Base-by-base conservation (phyloP, 768 basidiomycete species). In the Mycena latifolia region DNA sequence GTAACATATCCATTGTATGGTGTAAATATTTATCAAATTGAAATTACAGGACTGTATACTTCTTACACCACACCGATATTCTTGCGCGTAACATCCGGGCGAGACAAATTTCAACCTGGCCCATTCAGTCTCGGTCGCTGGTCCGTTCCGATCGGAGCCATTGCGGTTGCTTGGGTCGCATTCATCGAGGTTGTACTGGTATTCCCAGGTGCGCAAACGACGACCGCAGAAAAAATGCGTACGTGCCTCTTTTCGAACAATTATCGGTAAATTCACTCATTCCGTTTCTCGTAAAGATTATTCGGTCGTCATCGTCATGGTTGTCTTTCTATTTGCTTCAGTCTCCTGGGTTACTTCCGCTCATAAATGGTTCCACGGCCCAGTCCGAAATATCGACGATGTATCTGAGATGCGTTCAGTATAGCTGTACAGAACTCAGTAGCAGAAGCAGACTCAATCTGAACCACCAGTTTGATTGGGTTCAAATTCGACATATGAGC, bases 11-110 rank as follows among this genome's bases (percentile, higher is more conserved):
- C n/a, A n/a, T n/a, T n/a, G n/a, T n/a, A n/a, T n/a, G n/a, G n/a
- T n/a, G n/a, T n/a, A n/a, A n/a, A n/a, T n/a, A n/a, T n/a, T n/a
- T n/a, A n/a, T n/a, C n/a, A n/a, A n/a, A n/a, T n/a, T n/a, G n/a
- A n/a, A n/a, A n/a, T n/a, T n/a, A 85, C 91, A 14, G 90, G 91
- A 5, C 73, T 92, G 31, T 92, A 92, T 67, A 84, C 86, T 1
- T 89, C 88, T 11, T 92, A 92, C 70, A 85, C 85, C 2, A 80
- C 85, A 0, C 91, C 91, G 2, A 91, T 92, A 54, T 86, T 92
- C 69, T 82, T 92, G 33, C 84, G 91, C 37, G 88, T 92, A 66
- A 92, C 90, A 0, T 91, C 86, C 27, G 91, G 91, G 11, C 80
- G 89, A 48, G 69, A 86, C 46, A 86, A 81, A 71, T 74, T 92